These are phyloP conservation scores for Brachypodium distachyon DNA, from an alignment of 202 grass and related monocot genomes.

Conservation along the genomic window DNA sequence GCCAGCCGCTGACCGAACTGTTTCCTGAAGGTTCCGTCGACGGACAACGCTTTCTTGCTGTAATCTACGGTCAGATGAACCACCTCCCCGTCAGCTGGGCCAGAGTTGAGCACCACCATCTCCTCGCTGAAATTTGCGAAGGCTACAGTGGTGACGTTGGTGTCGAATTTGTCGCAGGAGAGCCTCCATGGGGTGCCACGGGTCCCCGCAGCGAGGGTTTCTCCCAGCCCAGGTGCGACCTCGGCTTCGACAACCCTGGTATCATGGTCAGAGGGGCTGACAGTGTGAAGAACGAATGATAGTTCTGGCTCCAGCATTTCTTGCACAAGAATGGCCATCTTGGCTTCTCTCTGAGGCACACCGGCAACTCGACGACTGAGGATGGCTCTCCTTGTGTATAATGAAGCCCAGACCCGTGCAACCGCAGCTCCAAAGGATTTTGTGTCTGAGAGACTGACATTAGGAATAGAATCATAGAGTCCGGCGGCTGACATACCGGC, in stretches of 20 bases:
- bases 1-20: conserved; percentile 73
- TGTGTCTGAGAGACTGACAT: conserved; percentile 58
- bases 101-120: conserved; percentile 48
- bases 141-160: conserved; percentile 50
- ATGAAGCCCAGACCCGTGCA: conserved; percentile 73
- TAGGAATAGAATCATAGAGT: conserved; percentile 87
- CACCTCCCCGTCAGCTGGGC: conserved; percentile 66
- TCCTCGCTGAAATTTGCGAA: conserved; percentile 97
- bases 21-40: conserved; percentile 51
- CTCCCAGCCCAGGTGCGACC: conserved; percentile 72
- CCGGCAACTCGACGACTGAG: conserved; percentile 70
- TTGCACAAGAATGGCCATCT: conserved; percentile 89
- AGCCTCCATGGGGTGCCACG: conserved; percentile 92
- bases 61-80: conserved; percentile 63
- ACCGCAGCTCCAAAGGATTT: conserved; percentile 54
- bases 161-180: conserved; percentile 66
- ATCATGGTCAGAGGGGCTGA: conserved; percentile 61
- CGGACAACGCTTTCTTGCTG: conserved; percentile 70
- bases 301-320: conserved; percentile 78
- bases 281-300: conserved; percentile 89
- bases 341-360: conserved; percentile 67
- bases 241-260: conserved; percentile 63
- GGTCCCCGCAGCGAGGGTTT: conserved; percentile 85
- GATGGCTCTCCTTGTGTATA: conserved; percentile 86
- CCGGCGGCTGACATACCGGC: conserved; percentile 98